Base-by-base conservation (phyloP, 1,284 basidiomycete species). In the Gastroboletus turbinatus region DNA sequence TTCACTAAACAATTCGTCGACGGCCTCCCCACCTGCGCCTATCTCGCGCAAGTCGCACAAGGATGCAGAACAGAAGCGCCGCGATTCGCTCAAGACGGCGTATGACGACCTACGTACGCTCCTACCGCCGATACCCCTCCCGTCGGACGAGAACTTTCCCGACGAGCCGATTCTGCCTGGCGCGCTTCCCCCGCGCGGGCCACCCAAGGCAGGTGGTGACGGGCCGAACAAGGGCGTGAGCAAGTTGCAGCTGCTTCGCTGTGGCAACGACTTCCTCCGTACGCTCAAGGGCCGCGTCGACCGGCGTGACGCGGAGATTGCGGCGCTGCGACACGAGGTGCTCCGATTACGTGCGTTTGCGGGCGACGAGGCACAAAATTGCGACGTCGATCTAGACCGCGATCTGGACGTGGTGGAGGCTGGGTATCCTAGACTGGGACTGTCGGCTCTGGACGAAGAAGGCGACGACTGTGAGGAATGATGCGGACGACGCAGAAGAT, bases 151-250 rank as follows among this genome's bases (percentile, higher is more conserved):
- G 52, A 84, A 80, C 48, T 82, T 73, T 61, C 75, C 76, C 0
- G 81, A 81, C 60, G 83, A 85, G 55, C 84, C 83, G 2, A 79
- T 90, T 2, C 80, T 94, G 3, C 93, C 93, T 7, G 93, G 93
- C 17, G 88, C 90, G 0, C 82, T 93, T 29, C 93, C 93, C 0
- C 93, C 93, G 0, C 81, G 93, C 7, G 87, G 94, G 0, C 87
- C 94, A 13, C 92, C 92, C 4, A 91, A 94, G 61, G 88, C 88
- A 0, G 90, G 90, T 11, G 84, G 83, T 10, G 90, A 92, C 58
- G 94, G 94, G 38, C 94, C 94, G 27, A 97, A 97, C 73, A 88
- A 95, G 65, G 90, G 90, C n/a, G 93, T 98, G 44, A 92, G 89
- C 76, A 98, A 98, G 77, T 81, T 98, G 56, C 95, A 97, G 66